Base-by-base conservation (phyloP, 208 protist genomes). In the Trypanosomatidae sp. region DNA sequence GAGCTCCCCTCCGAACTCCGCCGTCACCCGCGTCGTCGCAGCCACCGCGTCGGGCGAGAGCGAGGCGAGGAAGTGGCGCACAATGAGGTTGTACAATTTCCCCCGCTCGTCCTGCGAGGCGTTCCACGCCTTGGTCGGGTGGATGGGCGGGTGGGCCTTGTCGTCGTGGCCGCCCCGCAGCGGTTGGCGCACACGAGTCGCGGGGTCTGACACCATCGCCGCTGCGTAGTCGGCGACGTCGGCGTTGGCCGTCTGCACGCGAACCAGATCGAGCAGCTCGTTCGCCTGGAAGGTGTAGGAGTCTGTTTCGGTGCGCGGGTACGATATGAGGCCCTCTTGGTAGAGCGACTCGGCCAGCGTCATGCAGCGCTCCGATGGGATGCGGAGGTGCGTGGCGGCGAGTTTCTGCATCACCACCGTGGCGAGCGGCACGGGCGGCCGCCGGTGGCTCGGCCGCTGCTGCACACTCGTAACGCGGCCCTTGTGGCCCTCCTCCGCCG, bases 291-390 rank as follows among this genome's bases (percentile, higher is more conserved):
- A 90, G 7, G 71, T 92, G 81, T 98, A 99, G 47, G 78, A 76
- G 79, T 99, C 95, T 1, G 99, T 99, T 75, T 99, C 98, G 5
- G 99, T 99, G 59, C 99, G 89, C 0, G 99, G 99, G 87, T 99
- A 99, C 62, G 95, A 96, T 33, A 98, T 86, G 69, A 93, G 88
- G 25, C 92, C 93, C 66, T 97, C 87, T 66, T 98, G 92, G 74
- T 98, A 98, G 15, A 98, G 87, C 30, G 80, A 85, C 86, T 98
- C 94, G 6, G 94, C 92, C 58, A 98, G 77, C 17, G 84, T 77
- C 99, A 99, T 99, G 62, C 98, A 98, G 46, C 95, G 72, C 69
- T 98, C 91, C 6, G 98, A 97, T 10, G 88, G 75, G 3, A 99
- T 95, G 53, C 80, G 84, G 13, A 99, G 85, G 69, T 99, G 97